Percentiles rank a stretch among this genome's conserved stretches.
phyloP scores from a whole-genome alignment of 164 flowering plant species.

The Nymphaea thermarum region DNA sequence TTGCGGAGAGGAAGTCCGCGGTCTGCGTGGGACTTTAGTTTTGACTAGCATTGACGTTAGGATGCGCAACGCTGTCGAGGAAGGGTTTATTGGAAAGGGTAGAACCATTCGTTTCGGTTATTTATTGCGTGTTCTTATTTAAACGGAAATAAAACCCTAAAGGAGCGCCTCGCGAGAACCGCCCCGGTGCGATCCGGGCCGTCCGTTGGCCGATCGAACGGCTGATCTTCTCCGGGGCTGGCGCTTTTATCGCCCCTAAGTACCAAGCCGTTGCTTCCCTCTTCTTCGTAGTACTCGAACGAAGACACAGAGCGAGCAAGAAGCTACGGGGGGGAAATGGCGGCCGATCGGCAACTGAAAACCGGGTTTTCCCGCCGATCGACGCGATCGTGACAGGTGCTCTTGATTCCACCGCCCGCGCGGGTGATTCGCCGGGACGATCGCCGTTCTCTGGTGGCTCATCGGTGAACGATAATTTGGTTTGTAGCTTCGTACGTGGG shows the following conservation, averaged over 20 bases:
- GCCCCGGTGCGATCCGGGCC: constrained; percentile 27
- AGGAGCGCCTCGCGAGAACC: constrained; percentile 30
- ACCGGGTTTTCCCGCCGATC: background rate
- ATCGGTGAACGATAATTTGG: background rate
- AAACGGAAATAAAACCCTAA: constrained; percentile 34
- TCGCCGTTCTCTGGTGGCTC: background rate
- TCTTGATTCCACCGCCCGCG: background rate
- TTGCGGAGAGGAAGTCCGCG: too few relatives aligned
- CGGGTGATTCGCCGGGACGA: background rate
- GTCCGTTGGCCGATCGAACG: constrained; percentile 10
- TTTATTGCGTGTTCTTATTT: background rate
- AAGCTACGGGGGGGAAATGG: constrained; percentile 5
- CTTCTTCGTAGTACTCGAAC: background rate
- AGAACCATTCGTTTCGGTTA: background rate
- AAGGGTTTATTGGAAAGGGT: too few relatives aligned
- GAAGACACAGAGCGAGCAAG: background rate
- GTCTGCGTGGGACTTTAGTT: background rate
- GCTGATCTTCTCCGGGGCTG: background rate
- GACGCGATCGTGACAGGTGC: background rate
- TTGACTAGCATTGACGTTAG: background rate
- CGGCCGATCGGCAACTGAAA: background rate
- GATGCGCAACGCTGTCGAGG: background rate
- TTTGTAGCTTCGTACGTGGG: background rate
- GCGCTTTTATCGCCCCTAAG: constrained; percentile 2
- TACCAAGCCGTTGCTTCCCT: background rate